Base-by-base conservation (phyloP, 176 grass and related monocot genomes). In the Paspalum notatum region DNA sequence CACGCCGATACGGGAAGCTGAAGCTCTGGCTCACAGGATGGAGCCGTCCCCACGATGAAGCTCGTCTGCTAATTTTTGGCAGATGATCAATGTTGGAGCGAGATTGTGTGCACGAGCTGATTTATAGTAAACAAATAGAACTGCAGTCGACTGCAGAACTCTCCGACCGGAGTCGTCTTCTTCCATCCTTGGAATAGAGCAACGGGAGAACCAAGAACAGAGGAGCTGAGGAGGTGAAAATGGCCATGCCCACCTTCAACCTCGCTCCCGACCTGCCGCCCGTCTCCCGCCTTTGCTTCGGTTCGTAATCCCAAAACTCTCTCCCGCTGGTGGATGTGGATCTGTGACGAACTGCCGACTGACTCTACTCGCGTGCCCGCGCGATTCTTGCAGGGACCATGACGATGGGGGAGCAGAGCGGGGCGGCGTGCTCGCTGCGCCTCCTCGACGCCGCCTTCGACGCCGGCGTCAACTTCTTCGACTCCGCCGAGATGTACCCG, bases 401-500 rank as follows among this genome's bases (percentile, higher is more conserved):
- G 95, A 92, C 95, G 38, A 91, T 98, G 83, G 92, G 95, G 20
- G 92, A 94, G 76, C 94, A 97, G 82, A 97, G 69, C 74, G 81
- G 83, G 32, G 50, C 79, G 16, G 27, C 85, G 66, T 74, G 90
- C 44, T 94, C 95, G 39, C 80, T 91, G 15, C 77, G 92, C 50
- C 95, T 98, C 41, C 92, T 98, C 55, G 87, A 91, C 55, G 72
- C 88, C 76, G 89, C 85, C 62, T 91, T 76, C 78, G 76, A 62
- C 20, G 85, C 91, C 53, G 92, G 95, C 54, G 73, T 98, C 78
- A 94, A 94, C 82, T 98, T 98, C 84, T 80, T 98, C 32, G 95
- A 94, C 69, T 87, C 79, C 73, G 95, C 95, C 52, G 94, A 97
- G 85, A 97, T 94, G 94, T 94, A 97, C 64, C 94, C 91, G 5